Conservation (phyloP, 2,329 filamentous ascomycete species). For the Fusarium buharicum region DNA sequence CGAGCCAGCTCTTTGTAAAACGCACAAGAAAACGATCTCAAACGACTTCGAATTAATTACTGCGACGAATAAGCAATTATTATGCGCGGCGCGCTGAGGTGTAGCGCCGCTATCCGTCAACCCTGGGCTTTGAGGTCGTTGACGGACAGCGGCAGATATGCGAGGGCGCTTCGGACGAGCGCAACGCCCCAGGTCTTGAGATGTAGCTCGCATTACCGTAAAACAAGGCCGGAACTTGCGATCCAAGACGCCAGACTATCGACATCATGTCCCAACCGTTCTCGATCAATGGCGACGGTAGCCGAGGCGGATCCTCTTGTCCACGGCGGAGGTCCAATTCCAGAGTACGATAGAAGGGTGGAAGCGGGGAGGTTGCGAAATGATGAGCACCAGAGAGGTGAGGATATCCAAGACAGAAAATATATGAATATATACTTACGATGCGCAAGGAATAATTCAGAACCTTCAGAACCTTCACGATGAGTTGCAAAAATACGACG, state of each 20-base stretch:
- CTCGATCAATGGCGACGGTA: conserved; percentile 47
- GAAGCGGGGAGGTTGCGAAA: conserved; percentile 78
- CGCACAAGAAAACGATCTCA: conserved; percentile 16
- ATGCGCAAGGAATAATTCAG: conserved; percentile 78
- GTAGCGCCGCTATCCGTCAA: conserved; percentile 31
- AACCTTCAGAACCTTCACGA: conserved; percentile 90
- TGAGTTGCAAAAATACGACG: conserved; percentile 77
- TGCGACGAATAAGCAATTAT: conserved; percentile 18
- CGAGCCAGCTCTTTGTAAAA: conserved; percentile 10
- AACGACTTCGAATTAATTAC: neutral
- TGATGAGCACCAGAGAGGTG: conserved; percentile 91
- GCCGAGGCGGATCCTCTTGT: conserved; percentile 32
- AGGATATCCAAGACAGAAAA: neutral
- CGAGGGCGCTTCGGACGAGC: conserved; percentile 40
- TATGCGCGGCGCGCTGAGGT: conserved; percentile 38
- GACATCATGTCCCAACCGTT: conserved; percentile 16
- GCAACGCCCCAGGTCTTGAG: conserved; percentile 24
- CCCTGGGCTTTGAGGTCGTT: conserved; percentile 24
- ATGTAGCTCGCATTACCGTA: conserved; percentile 12
- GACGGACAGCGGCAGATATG: conserved; percentile 29
- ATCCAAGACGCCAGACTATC: conserved; percentile 11
- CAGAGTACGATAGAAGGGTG: conserved; percentile 89
- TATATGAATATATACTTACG: conserved; percentile 21
- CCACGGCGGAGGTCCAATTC: conserved; percentile 74
- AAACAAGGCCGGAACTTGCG: conserved; percentile 5